These are phyloP conservation scores for Capsella bursapastoris DNA, from an alignment of 345 rosid genomes.

Conservation along the genomic window DNA sequence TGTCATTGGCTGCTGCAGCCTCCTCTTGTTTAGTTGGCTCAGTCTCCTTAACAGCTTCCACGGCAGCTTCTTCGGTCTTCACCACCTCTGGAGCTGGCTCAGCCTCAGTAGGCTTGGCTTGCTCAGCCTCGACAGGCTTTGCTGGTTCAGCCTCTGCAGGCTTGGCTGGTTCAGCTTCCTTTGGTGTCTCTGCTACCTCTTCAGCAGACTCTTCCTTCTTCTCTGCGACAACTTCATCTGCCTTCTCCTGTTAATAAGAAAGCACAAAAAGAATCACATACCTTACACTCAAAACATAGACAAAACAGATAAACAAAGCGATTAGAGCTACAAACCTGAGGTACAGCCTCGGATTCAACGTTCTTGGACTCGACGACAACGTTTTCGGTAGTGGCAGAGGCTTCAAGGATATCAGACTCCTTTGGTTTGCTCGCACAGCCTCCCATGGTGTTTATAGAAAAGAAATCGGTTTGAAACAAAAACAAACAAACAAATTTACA, in stretches of 20 bases:
- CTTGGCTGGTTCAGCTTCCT: slow-evolving; percentile 31
- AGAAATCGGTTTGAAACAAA: slow-evolving; percentile 25
- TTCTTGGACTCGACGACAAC: slow-evolving; percentile 38
- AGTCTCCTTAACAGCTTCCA: slow-evolving; percentile 31
- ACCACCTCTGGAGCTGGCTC: slow-evolving; percentile 32
- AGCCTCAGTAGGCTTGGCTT: slow-evolving; percentile 26
- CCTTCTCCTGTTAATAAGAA: slow-evolving; percentile 36
- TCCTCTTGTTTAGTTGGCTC: slow-evolving; percentile 42
- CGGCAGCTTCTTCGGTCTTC: slow-evolving; percentile 36
- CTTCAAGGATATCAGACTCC: slow-evolving; percentile 44
- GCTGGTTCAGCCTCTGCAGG: slow-evolving; percentile 27
- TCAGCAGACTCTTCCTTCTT: slow-evolving; percentile 49
- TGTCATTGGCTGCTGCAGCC: slow-evolving; percentile 29
- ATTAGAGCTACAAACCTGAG: slow-evolving; percentile 32
- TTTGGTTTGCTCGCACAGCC: slow-evolving; percentile 52
- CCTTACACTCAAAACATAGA: background rate
- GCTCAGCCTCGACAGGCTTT: slow-evolving; percentile 22
- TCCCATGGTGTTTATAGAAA: slow-evolving; percentile 40
- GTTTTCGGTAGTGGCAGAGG: slow-evolving; percentile 33
- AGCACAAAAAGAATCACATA: slow-evolving; percentile 4
- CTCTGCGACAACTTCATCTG: slow-evolving; percentile 40
- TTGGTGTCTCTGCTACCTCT: slow-evolving; percentile 48
- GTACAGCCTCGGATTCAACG: slow-evolving; percentile 33
- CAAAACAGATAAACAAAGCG: background rate
- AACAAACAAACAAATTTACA: slow-evolving; percentile 13